phyloP scores from a whole-genome alignment of 768 basidiomycete species.

The Mycena vitilis region DNA sequence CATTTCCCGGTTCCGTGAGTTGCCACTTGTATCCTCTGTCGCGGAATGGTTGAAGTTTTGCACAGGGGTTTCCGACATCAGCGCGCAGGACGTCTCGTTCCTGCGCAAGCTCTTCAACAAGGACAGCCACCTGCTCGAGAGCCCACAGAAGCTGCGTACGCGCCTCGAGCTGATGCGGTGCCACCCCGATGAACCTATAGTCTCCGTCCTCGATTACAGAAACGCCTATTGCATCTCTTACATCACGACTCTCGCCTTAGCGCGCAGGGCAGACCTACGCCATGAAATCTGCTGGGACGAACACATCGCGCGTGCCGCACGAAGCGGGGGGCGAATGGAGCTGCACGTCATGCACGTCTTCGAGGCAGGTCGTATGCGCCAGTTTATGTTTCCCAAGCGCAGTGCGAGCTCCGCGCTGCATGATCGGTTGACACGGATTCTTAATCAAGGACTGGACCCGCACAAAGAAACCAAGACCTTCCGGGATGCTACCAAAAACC shows the following conservation, averaged over 20 bases:
- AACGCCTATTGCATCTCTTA: no score
- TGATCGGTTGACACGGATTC: neutral
- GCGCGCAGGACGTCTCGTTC: neutral
- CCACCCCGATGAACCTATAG: neutral
- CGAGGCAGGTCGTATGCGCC: neutral
- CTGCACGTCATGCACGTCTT: conserved; percentile 1
- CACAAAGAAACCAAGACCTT: no score
- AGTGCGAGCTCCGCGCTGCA: neutral
- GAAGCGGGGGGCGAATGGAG: conserved; percentile 8
- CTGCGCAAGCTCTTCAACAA: neutral
- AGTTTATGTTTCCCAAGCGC: neutral
- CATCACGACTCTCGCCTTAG: neutral
- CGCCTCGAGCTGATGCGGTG: neutral
- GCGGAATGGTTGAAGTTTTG: neutral
- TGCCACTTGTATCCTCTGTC: neutral
- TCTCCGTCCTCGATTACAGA: neutral
- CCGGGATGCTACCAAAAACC: no score
- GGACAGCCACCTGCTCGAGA: neutral
- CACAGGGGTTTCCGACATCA: neutral
- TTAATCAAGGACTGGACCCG: no score
- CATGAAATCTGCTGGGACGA: conserved; percentile 7
- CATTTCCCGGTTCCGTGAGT: neutral
- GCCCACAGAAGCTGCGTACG: no score
- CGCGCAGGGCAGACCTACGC: neutral
- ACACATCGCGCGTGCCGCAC: neutral